Evolutionary conservation across 352 stramenopile species (phyloP), one percentile per base, ranked within the genome.

Genomic region (Globisporangium splendens): DNA sequence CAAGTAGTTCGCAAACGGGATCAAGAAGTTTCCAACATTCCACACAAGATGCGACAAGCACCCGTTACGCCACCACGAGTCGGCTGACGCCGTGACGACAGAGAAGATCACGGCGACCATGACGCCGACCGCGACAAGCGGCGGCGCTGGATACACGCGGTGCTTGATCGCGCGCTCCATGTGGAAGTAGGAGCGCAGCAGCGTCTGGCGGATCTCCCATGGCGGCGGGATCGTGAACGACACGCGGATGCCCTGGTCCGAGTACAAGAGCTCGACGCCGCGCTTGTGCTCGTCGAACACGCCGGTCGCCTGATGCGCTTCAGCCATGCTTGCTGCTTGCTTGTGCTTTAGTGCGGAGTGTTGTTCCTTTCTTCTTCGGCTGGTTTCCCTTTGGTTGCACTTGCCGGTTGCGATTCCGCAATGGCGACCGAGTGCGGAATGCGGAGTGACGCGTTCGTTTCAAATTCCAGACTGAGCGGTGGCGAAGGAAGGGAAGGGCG

Each of bases 201-300:
- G 31, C 6, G 59, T 58, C 57, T 88, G 75, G n/a, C 84, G 83
- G 15, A 95, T 64, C 56, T 88, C 76, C 61, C 84, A 89, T 38
- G 81, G 84, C 31, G 83, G 80, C 28, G 86, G 86, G 68, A 95
- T 95, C 31, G 75, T 86, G 66, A 95, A 93, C 39, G 82, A 88
- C 50, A 95, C 70, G 64, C 80, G 80, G 50, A 95, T 85, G 49
- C 84, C 86, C 55, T 95, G 68, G 58, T 93, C 79, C 44, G 79
- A 91, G 69, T 93, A 90, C 42, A 95, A 69, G 54, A 95, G 68
- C 76, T 95, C 84, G 22, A 95, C 79, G 65, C 83, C 82, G 60
- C 82, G 83, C 68, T 92, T 91, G 80, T 93, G 83, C 66, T 91
- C 86, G 38, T 87, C 83, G 58, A 93, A 95, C 52, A 93, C 86